Conservation (phyloP, 1,284 basidiomycete species). For the Apiotrichum sp. region DNA sequence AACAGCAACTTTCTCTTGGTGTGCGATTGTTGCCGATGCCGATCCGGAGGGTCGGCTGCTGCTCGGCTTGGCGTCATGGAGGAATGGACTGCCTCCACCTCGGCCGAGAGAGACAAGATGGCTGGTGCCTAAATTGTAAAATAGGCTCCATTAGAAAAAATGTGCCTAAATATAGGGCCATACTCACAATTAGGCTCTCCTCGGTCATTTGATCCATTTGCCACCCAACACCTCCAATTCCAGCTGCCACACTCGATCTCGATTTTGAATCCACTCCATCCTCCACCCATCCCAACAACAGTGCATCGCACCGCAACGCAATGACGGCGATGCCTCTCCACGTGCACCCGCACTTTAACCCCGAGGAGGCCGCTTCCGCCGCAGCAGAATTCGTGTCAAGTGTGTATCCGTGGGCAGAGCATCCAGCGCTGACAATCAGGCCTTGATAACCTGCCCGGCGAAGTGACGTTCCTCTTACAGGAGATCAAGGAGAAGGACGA, state of each 20-base stretch:
- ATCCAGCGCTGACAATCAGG: conserved; percentile 46
- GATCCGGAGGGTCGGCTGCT: too few relatives aligned
- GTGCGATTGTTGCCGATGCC: too few relatives aligned
- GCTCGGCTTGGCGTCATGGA: too few relatives aligned
- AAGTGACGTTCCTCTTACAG: conserved; percentile 63
- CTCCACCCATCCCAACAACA: background rate
- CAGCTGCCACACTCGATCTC: too few relatives aligned
- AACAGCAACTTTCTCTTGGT: too few relatives aligned
- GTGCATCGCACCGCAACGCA: background rate
- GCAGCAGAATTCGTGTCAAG: conserved; percentile 65
- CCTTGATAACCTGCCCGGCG: conserved; percentile 67
- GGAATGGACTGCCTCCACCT: too few relatives aligned
- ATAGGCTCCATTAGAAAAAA: too few relatives aligned
- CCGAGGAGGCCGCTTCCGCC: conserved; percentile 64
- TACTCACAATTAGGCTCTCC: too few relatives aligned
- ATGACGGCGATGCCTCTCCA: conserved; percentile 19
- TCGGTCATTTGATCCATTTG: background rate
- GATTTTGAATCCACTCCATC: background rate
- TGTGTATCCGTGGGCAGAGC: conserved; percentile 44
- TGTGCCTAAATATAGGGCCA: too few relatives aligned
- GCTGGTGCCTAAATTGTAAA: too few relatives aligned
- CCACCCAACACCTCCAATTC: conserved; percentile 5
- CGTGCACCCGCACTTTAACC: conserved; percentile 39
- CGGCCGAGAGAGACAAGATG: too few relatives aligned
- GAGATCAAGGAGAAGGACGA: conserved; percentile 57